Evolutionary conservation across 345 rosid genomes (phyloP), one percentile per base, ranked within the genome.

Genomic region (Adansonia digitata): DNA sequence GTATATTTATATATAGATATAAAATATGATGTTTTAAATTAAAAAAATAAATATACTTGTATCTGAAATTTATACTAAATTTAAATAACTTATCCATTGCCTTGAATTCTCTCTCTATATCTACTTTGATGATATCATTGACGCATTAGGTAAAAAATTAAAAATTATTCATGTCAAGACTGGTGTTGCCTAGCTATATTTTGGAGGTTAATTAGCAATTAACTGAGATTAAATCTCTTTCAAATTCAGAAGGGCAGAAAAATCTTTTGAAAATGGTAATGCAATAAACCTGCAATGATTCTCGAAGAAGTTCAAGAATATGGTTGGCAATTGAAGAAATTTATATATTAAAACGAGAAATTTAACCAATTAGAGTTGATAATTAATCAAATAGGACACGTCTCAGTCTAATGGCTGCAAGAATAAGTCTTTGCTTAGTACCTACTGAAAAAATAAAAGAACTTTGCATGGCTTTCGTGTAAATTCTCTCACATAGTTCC

Each of bases 401-500:
- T 35, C 45, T 62, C 6, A 34, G 5, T n/a, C 9, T 7, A 9
- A 15, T n/a, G 39, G 6, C 3, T 17, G n/a, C 8, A n/a, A 35
- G 5, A 3, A 1, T 22, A 55, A 0, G 29, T 55, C 61, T 7
- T 26, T 55, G 2, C 6, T 18, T 2, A 18, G 6, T 18, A 14
- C 63, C 68, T 29, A 31, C 24, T 18, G 3, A 70, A 48, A 34
- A 26, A 43, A 8, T n/a, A 17, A n/a, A n/a, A n/a, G n/a, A n/a
- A n/a, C 60, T 9, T 35, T 76, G 76, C 62, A 74, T 73, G 74
- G 71, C 60, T 86, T 83, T 83, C 78, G 75, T 78, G 80, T 74
- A 63, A 68, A n/a, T 52, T 75, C 63, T 39, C 35, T 67, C 53
- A n/a, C 39, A 7, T 39, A 75, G 75, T 81, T 80, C 86, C 82